Evolutionary conservation across 192 early-diverging fungal genomes (phyloP), one percentile per base, ranked within the genome.

Genomic region (Backusella sp.): DNA sequence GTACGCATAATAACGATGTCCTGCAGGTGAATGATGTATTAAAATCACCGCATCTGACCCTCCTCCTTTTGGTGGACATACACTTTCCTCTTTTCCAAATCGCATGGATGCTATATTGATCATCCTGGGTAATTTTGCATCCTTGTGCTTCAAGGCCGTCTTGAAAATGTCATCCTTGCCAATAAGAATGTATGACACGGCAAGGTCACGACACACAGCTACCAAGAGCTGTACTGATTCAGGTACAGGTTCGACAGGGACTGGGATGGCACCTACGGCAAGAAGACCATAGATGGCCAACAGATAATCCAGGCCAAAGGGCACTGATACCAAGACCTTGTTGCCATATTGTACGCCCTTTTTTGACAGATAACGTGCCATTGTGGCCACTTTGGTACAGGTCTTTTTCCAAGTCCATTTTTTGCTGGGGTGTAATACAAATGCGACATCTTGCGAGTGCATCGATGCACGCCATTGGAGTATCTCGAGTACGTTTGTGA

Each of bases 231-330:
- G 35, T 4, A 12, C 19, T 6, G 17, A n/a, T 42, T 69, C 35
- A 7, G 32, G 30, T 8, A 68, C 36, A 44, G 90, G 85, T 26
- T 89, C 77, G 1, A 96, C 71, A 4, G 93, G 90, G 32, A 96
- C 90, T 1, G 90, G 85, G 2, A 93, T 79, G 0, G 90, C 87
- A 32, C 94, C 94, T 0, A 92, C 82, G n/a, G 91, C 86, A 81
- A 94, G 84, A 77, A 93, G 93, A 21, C 94, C 93, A 77, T 93
- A 91, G 12, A 96, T 68, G 0, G 91, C 88, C 17, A 84, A 79
- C 0, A 91, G 80, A 80, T 90, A 89, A 68, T 93, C 93, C 14
- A 90, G 69, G 6, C 91, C 88, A 52, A 86, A 89, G 17, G 92
- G 78, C 39, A 90, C 87, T 11, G 91, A 79, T 26, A 94, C 75